These are phyloP conservation scores for Volutella citrinella DNA, from an alignment of 2,329 filamentous ascomycete species.

Conservation along the genomic window DNA sequence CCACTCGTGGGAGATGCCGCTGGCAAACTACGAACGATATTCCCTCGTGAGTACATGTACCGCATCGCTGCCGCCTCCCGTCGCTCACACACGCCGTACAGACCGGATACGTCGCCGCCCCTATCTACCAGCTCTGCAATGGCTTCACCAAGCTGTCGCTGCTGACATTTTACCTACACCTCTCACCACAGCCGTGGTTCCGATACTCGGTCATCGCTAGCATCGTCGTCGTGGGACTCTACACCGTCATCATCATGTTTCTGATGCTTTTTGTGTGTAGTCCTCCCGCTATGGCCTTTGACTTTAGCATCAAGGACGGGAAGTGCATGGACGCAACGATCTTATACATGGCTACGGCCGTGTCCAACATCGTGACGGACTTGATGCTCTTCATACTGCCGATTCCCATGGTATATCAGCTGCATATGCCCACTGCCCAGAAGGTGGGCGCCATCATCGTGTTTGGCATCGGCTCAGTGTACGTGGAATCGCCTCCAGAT, in stretches of 20 bases:
- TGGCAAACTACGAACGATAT: slow-evolving; percentile 16
- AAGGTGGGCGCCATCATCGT: slow-evolving; percentile 42
- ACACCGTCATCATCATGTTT: slow-evolving; percentile 25
- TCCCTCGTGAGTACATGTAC: slow-evolving; percentile 13
- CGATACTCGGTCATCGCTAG: slow-evolving; percentile 25
- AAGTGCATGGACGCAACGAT: slow-evolving; percentile 44
- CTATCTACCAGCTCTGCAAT: slow-evolving; percentile 32
- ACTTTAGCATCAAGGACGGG: slow-evolving; percentile 26
- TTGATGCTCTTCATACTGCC: slow-evolving; percentile 45
- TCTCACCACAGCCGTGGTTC: slow-evolving; percentile 33
- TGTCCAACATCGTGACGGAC: slow-evolving; percentile 46
- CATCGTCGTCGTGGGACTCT: slow-evolving; percentile 28
- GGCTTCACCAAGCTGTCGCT: slow-evolving; percentile 36
- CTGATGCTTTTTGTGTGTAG: slow-evolving; percentile 23
- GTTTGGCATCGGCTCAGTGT: slow-evolving; percentile 40
- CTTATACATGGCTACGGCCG: slow-evolving; percentile 47
- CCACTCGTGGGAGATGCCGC: slow-evolving; percentile 22
- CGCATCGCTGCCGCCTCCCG: background rate
- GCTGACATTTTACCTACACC: slow-evolving; percentile 33
- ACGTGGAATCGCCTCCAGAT: slow-evolving; percentile 20
- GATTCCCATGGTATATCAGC: slow-evolving; percentile 39
- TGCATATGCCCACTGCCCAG: slow-evolving; percentile 43
- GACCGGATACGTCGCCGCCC: slow-evolving; percentile 21
- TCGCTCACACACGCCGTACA: slow-evolving; percentile 6
- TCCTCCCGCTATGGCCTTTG: slow-evolving; percentile 24